Evolutionary conservation across 768 basidiomycete genomes (phyloP).

Genomic region (Hydnomerulius pinastri): DNA sequence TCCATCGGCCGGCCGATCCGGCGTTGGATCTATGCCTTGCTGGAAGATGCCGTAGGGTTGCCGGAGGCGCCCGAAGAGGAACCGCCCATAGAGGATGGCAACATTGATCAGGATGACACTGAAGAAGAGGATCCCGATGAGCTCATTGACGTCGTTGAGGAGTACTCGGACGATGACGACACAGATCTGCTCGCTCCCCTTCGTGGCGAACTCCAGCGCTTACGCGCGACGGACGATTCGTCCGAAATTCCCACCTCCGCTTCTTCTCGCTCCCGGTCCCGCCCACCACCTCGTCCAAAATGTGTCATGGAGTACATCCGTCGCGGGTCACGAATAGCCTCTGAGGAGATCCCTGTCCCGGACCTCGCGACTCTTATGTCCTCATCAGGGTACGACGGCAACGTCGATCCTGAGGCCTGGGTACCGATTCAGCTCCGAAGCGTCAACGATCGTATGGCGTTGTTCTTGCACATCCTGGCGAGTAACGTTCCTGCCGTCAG

Average conservation of each 20-base stretch:
- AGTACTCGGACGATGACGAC: slow-evolving; percentile 47
- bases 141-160: slow-evolving; percentile 69
- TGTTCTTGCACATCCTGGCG: slow-evolving; percentile 56
- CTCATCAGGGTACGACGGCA: slow-evolving; percentile 31
- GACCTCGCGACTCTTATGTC: slow-evolving; percentile 50
- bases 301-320: slow-evolving; percentile 60
- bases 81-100: slow-evolving; percentile 15
- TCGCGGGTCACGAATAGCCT: slow-evolving; percentile 63
- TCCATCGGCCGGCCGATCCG: slow-evolving; percentile 66
- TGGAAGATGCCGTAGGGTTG: slow-evolving; percentile 69
- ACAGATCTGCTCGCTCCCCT: slow-evolving; percentile 68
- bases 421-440: slow-evolving; percentile 51
- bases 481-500: slow-evolving; percentile 55
- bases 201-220: slow-evolving; percentile 62
- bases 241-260: slow-evolving; percentile 34
- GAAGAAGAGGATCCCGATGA: slow-evolving; percentile 57
- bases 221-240: slow-evolving; percentile 46
- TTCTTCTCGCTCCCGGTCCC: slow-evolving; percentile 34
- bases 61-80: slow-evolving; percentile 34
- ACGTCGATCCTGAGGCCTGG: slow-evolving; percentile 23
- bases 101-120: slow-evolving; percentile 24
- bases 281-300: slow-evolving; percentile 20
- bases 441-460: slow-evolving; percentile 50
- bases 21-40: slow-evolving; percentile 64
- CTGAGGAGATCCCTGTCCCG: slow-evolving; percentile 57